Base-by-base conservation (phyloP, 2,329 filamentous ascomycete genomes). In the Sarocladium oryzae region DNA sequence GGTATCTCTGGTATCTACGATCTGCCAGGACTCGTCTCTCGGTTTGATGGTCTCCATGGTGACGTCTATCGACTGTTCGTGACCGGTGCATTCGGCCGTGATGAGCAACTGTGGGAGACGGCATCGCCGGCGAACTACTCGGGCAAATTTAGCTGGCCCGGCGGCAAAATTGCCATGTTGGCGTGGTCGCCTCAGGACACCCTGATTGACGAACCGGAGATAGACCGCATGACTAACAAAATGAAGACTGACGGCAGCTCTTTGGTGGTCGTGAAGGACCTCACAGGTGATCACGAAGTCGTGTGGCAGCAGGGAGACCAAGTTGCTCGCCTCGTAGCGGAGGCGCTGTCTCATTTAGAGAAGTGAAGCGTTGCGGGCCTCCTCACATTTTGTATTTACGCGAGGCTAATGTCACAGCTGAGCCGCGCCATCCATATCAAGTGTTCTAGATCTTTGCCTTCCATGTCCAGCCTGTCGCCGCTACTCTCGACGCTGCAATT, bases 1-100 rank as follows among this genome's bases (percentile, higher is more conserved):
- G 77, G 82, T 30, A 66, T 86, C 18, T 78, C 78, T 51, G 85
- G 86, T 1, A 79, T 89, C 20, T 88, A 88, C 64, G 79, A 86
- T 59, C 64, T 89, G 9, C 71, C 71, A 7, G 73, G 73, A 0
- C 65, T 88, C 18, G 68, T 74, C 23, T 64, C 69, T 43, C 69
- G 74, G 7, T 9, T 36, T 5, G 46, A 26, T 11, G 30, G n/a
- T 23, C 7, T 36, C 28, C 69, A 76, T 32, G 62, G 60, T 16
- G 69, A 68, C 5, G 63, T 59, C 24, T 89, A 89, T 61, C 61
- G 66, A 5, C 71, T 72, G 3, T 82, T 89, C 54, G 69, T 85
- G 18, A 59, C 65, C 2, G 73, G 69, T 5, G 84, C 85, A 1
- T 88, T 89, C 64, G 84, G 85, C 0, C 52, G 61, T 2, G 72